Percentiles rank a stretch among this genome's conserved stretches.
Evolutionary conservation across 1,139 yeast species (phyloP).

Genomic region (Candida gigantensis): DNA sequence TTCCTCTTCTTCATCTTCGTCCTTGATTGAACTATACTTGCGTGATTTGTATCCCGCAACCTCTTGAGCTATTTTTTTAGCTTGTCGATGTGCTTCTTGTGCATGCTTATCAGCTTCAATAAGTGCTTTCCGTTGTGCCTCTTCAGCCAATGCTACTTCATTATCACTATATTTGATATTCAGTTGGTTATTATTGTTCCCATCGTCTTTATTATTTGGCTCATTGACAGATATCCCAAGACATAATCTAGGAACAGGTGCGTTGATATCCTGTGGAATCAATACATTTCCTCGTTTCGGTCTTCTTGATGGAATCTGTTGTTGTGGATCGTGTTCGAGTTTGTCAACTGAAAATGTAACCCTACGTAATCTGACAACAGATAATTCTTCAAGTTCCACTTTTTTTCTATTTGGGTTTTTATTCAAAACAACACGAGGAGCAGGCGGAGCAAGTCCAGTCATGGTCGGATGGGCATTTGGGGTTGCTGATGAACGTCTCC

Average conservation of each 20-base stretch:
- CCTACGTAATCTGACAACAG: conserved; percentile 48
- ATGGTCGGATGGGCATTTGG: background rate
- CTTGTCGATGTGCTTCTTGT: conserved; percentile 71
- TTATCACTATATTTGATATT: conserved; percentile 39
- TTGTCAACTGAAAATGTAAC: conserved; percentile 78
- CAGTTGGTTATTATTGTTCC: conserved; percentile 9
- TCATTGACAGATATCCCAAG: conserved; percentile 58
- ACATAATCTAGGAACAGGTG: conserved; percentile 63
- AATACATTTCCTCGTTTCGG: conserved; percentile 81
- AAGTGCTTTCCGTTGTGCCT: conserved; percentile 54
- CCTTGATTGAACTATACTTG: conserved; percentile 11
- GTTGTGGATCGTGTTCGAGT: conserved; percentile 82
- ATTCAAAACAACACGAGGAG: conserved; percentile 43
- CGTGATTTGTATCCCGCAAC: conserved; percentile 43
- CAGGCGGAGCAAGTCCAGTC: background rate
- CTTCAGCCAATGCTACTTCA: conserved; percentile 56
- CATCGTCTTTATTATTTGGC: conserved; percentile 5
- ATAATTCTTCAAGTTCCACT: conserved; percentile 41
- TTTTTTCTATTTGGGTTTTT: conserved; percentile 43
- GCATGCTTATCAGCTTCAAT: conserved; percentile 72
- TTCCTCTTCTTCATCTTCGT: conserved; percentile 20
- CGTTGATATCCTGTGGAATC: conserved; percentile 68
- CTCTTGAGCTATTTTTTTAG: conserved; percentile 66
- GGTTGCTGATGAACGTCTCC: conserved; percentile 16
- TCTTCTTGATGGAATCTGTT: conserved; percentile 86